Evolutionary conservation across 768 basidiomycete genomes (phyloP), one percentile per base, ranked within the genome.

Genomic region (Mycena floridula): DNA sequence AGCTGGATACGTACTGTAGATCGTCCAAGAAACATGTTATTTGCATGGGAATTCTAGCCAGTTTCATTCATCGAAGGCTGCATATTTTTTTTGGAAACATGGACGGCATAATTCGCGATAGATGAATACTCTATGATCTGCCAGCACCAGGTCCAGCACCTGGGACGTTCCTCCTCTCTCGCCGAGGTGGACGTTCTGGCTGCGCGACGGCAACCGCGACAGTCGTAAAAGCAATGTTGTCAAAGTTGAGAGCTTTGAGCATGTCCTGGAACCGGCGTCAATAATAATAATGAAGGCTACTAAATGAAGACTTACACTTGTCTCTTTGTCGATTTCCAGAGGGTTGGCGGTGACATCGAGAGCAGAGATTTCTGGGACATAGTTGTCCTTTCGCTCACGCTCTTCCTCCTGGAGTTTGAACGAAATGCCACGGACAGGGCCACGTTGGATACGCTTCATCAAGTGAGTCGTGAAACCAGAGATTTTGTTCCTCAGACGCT

Each of bases 381-480:
- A 97, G 77, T 97, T 94, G 67, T 99, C 96, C 80, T 98, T 98
- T 59, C 95, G 75, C 72, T 99, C 96, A 50, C 96, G 81, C 73
- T 99, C 96, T 70, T 99, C 96, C 64, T 98, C 96, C 67, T 99
- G 96, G 57, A 99, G 87, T 72, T 97, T 96, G 91, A 98, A 99
- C 45, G 96, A 98, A 67, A 99, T 99, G 58, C 96, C 96, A 53
- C 93, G 91, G 52, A 99, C 96, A 59, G 96, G 96, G 3, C 96
- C 96, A 48, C 83, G 83, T 69, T 96, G 92, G 60, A 99, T 99
- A 61, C 96, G 93, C 81, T 93, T 97, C 96, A 99, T 99, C 67
- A 99, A 76, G 66, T 99, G 96, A 59, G 96, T 99, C 48, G 96
- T 99, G 82, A 98, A 99, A 38, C 96, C 96, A 9, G 95, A 85